phyloP scores from a whole-genome alignment of 2,329 filamentous ascomycete species.

The Verticillium zaregamsianum region DNA sequence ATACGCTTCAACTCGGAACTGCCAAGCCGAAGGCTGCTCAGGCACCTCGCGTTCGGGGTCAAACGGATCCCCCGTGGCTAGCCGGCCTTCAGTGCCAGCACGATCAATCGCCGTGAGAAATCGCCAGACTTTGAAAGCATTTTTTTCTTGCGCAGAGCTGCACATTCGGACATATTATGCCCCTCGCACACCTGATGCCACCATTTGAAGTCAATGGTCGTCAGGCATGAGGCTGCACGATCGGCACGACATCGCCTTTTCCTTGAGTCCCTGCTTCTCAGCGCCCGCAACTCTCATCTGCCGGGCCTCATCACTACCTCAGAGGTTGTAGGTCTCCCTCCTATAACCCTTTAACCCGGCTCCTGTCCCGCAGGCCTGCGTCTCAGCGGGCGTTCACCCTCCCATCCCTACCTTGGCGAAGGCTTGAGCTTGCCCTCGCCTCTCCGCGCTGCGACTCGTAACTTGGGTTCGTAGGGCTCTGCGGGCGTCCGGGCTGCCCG shows the following conservation, averaged over 20 bases:
- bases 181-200: not conserved
- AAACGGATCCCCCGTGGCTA: not conserved
- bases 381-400: slow-evolving; percentile 11
- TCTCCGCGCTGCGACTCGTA: not conserved
- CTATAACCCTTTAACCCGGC: slow-evolving; percentile 3
- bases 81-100: not conserved
- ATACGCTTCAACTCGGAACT: not conserved
- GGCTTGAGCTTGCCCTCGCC: not conserved
- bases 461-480: not conserved
- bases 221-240: not conserved
- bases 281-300: slow-evolving; percentile 2
- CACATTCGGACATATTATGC: not conserved
- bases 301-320: not conserved
- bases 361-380: slow-evolving; percentile 7
- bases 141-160: not conserved
- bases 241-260: not conserved
- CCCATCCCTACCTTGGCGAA: slow-evolving; percentile 2
- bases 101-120: not conserved
- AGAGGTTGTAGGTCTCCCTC: not conserved
- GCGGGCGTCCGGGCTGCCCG: not conserved
- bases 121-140: not conserved
- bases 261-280: slow-evolving; percentile 3
- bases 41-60: not conserved
- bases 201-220: not conserved
- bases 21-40: not conserved